Evolutionary conservation across 495 filamentous ascomycete genomes (phyloP), one percentile per base, ranked within the genome.

Genomic region (Penicillium maclennaniae): DNA sequence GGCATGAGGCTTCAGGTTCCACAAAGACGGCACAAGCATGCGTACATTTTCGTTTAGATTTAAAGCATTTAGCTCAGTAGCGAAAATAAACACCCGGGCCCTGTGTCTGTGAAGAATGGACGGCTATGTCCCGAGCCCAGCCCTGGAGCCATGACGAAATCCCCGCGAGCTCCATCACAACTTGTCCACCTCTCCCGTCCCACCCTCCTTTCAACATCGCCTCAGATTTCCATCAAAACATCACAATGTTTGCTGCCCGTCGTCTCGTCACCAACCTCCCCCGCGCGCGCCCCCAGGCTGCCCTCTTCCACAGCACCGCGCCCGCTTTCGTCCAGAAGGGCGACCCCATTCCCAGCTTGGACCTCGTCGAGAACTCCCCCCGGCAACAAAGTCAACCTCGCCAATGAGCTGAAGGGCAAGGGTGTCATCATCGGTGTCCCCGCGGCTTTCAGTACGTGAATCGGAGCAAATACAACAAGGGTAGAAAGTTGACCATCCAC

Each of bases 391-490:
- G 83, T 97, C 63, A 93, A 88, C 66, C 78, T 98, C 49, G 82
- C 83, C 59, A 80, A 86, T 59, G 88, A 90, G 69, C 78, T 95
- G 56, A 71, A 71, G 51, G 83, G 81, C 42, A 83, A 87, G 66
- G 90, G 84, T 40, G 70, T 97, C 49, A 86, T 97, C 61, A 81
- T 97, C 53, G 92, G 92, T 43, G 89, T 95, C 37, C 93, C 93
- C 1, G 93, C 89, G 10, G 93, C 91, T 16, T 96, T 91, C 75
- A 88, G 82, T 85, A 73, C 47, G 82, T 76, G 41, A 15, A 27
- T 23, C 40, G 4, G 15, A 3, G 23, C 26, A 23, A 23, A 27
- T 15, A 46, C 42, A 0, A 21, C 23, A 43, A 38, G 23, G 36
- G 51, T 7, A 27, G 46, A 47, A 1, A 34, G 27, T 31, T 59